phyloP scores from a whole-genome alignment of 202 grass and related monocot species.

The Schoenoplectus tabernaemontani region DNA sequence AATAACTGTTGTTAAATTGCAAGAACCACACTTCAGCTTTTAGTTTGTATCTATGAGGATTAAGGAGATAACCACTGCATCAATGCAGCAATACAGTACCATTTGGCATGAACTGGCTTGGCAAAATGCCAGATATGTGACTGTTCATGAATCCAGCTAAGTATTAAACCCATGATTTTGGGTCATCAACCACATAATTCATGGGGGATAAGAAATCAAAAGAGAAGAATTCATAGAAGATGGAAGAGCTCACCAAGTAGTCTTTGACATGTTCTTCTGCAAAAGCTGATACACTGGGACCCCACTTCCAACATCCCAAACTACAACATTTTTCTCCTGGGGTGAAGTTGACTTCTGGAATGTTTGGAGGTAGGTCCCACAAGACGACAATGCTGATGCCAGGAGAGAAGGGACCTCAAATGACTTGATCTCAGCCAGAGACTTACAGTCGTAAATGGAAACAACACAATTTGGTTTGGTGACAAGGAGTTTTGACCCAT shows the following conservation, averaged over 20 bases:
- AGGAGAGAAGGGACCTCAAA: no score
- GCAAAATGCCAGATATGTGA: not conserved
- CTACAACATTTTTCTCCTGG: slow-evolving; percentile 77
- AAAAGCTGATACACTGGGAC: slow-evolving; percentile 56
- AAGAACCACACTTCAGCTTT: not conserved
- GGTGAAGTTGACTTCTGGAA: slow-evolving; percentile 74
- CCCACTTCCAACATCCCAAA: slow-evolving; percentile 62
- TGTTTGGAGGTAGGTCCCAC: slow-evolving; percentile 74
- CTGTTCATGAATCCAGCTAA: not conserved
- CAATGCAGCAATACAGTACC: not conserved
- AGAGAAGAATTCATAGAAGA: not conserved
- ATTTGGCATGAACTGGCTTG: not conserved
- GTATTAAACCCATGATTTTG: not conserved
- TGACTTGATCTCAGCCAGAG: slow-evolving; percentile 41
- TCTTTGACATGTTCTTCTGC: slow-evolving; percentile 87
- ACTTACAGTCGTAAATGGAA: slow-evolving; percentile 50
- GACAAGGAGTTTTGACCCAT: slow-evolving; percentile 68
- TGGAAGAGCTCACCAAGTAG: slow-evolving; percentile 50
- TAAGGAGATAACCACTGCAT: not conserved
- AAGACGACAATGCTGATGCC: slow-evolving; percentile 52
- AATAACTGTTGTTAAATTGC: not conserved
- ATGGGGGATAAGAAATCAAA: no score
- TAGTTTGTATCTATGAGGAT: not conserved
- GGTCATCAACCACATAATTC: no score
- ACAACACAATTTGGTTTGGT: slow-evolving; percentile 32